A percentile compares a stretch with the other conserved stretches of the same genome.
Evolutionary conservation across 805 yeast genomes (phyloP).

Genomic region (Diddensiella transvaalensis): DNA sequence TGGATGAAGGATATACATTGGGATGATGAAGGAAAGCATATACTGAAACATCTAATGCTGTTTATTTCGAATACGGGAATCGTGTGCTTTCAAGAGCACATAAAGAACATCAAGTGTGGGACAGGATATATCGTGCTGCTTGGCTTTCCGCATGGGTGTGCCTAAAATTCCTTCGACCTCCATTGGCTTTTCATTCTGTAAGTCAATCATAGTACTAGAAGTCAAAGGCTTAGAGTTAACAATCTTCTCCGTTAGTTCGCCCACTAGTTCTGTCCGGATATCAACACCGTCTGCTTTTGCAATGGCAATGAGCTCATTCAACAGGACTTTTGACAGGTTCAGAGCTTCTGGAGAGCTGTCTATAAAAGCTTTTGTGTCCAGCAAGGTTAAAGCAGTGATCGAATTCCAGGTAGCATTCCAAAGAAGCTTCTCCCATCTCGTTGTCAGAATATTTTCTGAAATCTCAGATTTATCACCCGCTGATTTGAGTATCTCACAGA

Average conservation of each 20-base stretch:
- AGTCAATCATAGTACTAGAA: slow-evolving; percentile 71
- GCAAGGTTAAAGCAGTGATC: too few relatives aligned
- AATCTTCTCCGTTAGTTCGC: too few relatives aligned
- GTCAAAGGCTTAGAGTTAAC: too few relatives aligned
- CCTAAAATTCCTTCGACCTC: slow-evolving; percentile 72
- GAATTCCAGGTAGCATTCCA: too few relatives aligned
- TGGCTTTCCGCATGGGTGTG: slow-evolving; percentile 51
- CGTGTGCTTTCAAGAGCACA: slow-evolving; percentile 50
- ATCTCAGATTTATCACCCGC: too few relatives aligned
- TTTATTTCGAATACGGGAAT: slow-evolving; percentile 29
- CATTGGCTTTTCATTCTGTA: slow-evolving; percentile 56
- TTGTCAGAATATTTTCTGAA: too few relatives aligned
- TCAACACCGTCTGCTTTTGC: slow-evolving; percentile 62
- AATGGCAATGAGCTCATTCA: slow-evolving; percentile 58
- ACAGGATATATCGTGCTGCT: slow-evolving; percentile 44
- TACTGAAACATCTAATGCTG: neutral
- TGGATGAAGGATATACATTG: too few relatives aligned
- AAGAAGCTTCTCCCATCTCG: too few relatives aligned
- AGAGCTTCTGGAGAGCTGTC: neutral
- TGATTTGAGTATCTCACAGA: too few relatives aligned
- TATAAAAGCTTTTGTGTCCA: too few relatives aligned
- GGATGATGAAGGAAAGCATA: too few relatives aligned
- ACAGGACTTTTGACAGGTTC: slow-evolving; percentile 4
- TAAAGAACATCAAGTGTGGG: slow-evolving; percentile 60
- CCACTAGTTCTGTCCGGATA: too few relatives aligned